Evolutionary conservation across 257 asterid species (phyloP), one percentile per base, ranked within the genome.

Genomic region (Lycium barbarum): DNA sequence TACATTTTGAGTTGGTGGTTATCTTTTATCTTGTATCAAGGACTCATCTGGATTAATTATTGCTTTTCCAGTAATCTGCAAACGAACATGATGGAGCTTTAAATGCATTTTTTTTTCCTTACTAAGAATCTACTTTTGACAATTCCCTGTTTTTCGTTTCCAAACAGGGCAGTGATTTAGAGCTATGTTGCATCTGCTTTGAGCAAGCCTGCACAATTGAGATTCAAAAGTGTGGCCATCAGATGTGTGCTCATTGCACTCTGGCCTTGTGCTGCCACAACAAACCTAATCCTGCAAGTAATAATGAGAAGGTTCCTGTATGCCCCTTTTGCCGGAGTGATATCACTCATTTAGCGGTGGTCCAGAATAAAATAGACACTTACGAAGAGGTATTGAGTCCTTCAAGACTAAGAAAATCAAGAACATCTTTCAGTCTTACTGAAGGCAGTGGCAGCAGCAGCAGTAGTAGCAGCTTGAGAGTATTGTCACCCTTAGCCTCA

Each of bases 291-390:
- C 86, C 94, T 40, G 79, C 92, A 0, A 81, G 88, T 47, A 86
- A 83, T 84, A 14, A 73, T 17, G 71, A 86, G 14, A 91, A 89
- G 83, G 86, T 83, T 55, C 98, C 96, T 0, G 90, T 90, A 26
- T 95, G 98, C 90, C 98, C 98, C 72, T 93, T 95, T 83, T 95
- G 97, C 79, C 92, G 98, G 57, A 89, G 95, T 91, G 87, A 82
- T 91, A 95, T 92, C 51, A 82, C 84, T 76, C 91, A 86, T 63
- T 74, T 95, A 62, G 89, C 84, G 4, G 89, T 92, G 57, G 96
- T 91, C 87, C 86, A 87, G 91, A 87, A 85, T 88, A 90, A 89
- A 85, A 43, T 47, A 1, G 88, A 86, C 14, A 53, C 20, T 10
- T 91, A 90, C 12, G 26, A 35, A 1, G 95, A 91, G 84, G 95